Evolutionary conservation across 176 grass and related monocot species (phyloP).

Genomic region (Neostapfia colusana): DNA sequence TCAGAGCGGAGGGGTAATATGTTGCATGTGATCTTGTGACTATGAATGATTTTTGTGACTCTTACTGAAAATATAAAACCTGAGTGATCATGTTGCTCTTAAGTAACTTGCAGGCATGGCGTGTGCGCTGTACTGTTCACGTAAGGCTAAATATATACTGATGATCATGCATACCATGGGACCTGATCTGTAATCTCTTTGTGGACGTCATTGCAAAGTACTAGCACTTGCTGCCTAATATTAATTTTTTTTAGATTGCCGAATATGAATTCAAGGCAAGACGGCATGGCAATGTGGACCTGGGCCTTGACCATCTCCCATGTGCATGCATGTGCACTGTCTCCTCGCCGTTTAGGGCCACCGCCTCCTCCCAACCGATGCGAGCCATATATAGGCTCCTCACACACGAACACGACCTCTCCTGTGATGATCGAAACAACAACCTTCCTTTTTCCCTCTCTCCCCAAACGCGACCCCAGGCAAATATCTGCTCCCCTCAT

Average conservation of each 20-base stretch:
- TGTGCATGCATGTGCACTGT: conserved; percentile 86
- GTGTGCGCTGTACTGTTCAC: conserved; percentile 1
- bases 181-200: not conserved
- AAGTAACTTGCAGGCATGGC: not conserved
- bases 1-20: no score
- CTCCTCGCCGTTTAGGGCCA: conserved; percentile 48
- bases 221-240: not conserved
- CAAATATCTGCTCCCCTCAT: not conserved
- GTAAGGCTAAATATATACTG: not conserved
- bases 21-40: no score
- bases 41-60: not conserved
- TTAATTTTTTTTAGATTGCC: no score
- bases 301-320: conserved; percentile 57
- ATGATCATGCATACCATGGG: not conserved
- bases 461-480: not conserved
- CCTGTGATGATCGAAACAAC: conserved; percentile 15
- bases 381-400: conserved; percentile 10
- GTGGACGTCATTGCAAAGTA: not conserved
- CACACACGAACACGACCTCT: not conserved
- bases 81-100: not conserved
- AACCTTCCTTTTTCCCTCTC: not conserved
- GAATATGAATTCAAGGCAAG: not conserved
- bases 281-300: conserved; percentile 35
- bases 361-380: conserved; percentile 5
- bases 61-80: not conserved